Base-by-base conservation (phyloP, 495 filamentous ascomycete genomes). In the Hapsidospora chrysogenum region DNA sequence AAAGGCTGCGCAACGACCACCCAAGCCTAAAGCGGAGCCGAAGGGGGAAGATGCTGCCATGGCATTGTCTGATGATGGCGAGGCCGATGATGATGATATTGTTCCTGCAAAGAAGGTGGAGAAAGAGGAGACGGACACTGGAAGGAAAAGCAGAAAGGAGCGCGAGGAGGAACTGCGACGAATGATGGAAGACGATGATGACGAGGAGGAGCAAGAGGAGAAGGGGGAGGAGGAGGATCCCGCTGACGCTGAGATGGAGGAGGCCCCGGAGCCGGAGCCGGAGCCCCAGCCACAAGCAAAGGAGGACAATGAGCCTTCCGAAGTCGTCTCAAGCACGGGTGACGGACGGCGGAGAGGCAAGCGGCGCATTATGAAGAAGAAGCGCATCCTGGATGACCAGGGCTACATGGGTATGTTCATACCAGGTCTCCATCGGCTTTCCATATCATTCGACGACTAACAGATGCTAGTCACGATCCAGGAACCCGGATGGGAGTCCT, bases 381-480 rank as follows among this genome's bases (percentile, higher is more conserved):
- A 78, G 63, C 85, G 77, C 28, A 62, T 78, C 33, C 82, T 85
- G 63, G 92, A 97, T 49, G 83, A 86, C 28, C 82, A 96, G 41
- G 87, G 89, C 26, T 97, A 93, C 52, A 61, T 97, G 10, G 83
- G 84, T 87, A 64, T 42, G 0, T 14, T 11, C 9, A 35, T 16
- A 21, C 23, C 26, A 14, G 22, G 8, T 28, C 16, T 13, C 18
- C 29, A 37, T 26, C 6, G 29, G n/a, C n/a, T n/a, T n/a, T n/a
- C n/a, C n/a, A n/a, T n/a, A n/a, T n/a, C n/a, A n/a, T n/a, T n/a
- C n/a, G n/a, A n/a, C n/a, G n/a, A n/a, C n/a, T n/a, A n/a, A n/a
- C n/a, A n/a, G n/a, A n/a, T n/a, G n/a, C n/a, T 46, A 92, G 89
- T 96, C 13, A 96, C 89, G 9, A 78, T 76, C 43, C 79, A 87